Evolutionary conservation across 257 asterid species (phyloP), one percentile per base, ranked within the genome.

Genomic region (Rubia yunnanensis): DNA sequence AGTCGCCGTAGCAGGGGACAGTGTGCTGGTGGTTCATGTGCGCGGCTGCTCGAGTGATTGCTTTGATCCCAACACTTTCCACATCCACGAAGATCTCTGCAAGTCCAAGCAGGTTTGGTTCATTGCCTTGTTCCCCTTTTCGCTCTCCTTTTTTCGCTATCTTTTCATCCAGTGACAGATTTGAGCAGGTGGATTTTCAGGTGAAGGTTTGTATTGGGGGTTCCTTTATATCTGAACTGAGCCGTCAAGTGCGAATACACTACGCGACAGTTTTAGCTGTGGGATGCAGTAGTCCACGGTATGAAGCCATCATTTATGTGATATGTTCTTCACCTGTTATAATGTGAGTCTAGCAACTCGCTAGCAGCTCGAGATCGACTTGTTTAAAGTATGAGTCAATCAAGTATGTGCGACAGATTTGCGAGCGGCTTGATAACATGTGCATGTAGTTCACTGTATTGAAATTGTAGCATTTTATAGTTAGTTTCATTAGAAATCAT

Each of bases 1-100:
- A 55, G 73, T 75, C 20, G 91, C 59, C 1, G 27, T 36, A 30
- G 73, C 74, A 0, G 89, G 88, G 20, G 95, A 89, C 64, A 71
- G 44, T 60, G 87, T 89, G 36, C 75, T 87, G 49, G 91, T 89
- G 26, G 74, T 89, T 84, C 97, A 87, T 65, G 95, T 84, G 2
- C 88, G 78, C 67, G 76, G 74, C 6, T 35, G 74, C 6, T 35
- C 73, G 1, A 75, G 82, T 63, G 84, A 81, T 70, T 22, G 60
- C 15, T 87, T 89, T 32, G 95, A 87, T 81, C 91, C 91, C 28
- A 89, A 85, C 64, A 82, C 87, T 7, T 80, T 80, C 56, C 79
- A 76, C 73, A 70, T 76, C 11, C 84, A 80, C 49, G 84, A 80
- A 74, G 84, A 80, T 76, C 44, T 80, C 53, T 76, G 84, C 64